Evolutionary conservation across 2,329 filamentous ascomycete species (phyloP), one percentile per base, ranked within the genome.

Genomic region (Fusarium longipes): DNA sequence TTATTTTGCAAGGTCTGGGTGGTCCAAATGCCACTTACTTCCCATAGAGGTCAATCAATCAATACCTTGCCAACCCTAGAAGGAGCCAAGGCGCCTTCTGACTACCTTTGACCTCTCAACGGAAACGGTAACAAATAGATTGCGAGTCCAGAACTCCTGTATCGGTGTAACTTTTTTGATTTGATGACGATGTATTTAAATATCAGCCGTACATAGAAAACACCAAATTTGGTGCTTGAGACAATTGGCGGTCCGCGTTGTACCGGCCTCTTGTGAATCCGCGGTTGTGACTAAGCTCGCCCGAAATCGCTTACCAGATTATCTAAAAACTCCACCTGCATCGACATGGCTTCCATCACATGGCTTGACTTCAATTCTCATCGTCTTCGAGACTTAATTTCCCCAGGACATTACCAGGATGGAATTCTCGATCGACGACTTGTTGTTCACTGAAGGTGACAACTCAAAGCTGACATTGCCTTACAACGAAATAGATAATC

Each of bases 401-500:
- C 30, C 6, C 36, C n/a, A 25, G 2, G 11, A 48, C 49, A 50
- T 27, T 39, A 15, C 14, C 17, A 27, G 2, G 1, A 70, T 72
- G 63, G 72, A 74, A 9, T 42, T 73, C 20, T 71, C 69, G 2
- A 57, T 74, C 6, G 67, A 74, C 35, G 70, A 74, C 20, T 36
- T 74, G 2, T 15, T 74, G 6, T 68, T 71, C 57, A 68, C 72
- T 1, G 60, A 48, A 10, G 51, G 39, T 15, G 50, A 72, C 12
- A 59, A 70, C 33, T 44, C 63, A n/a, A 49, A 44, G 6, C 36
- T 68, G 12, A 69, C 58, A 3, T 53, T 74, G 11, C 64, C 69
- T 1, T 72, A 55, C 24, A 56, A 69, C 33, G 61, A 65, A 18
- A 54, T 60, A 3, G 60, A 68, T 7, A 42, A 63, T 12, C 39